These are phyloP conservation scores for Aspergillus sergii DNA, from an alignment of 2,329 filamentous ascomycete genomes.

Conservation along the genomic window DNA sequence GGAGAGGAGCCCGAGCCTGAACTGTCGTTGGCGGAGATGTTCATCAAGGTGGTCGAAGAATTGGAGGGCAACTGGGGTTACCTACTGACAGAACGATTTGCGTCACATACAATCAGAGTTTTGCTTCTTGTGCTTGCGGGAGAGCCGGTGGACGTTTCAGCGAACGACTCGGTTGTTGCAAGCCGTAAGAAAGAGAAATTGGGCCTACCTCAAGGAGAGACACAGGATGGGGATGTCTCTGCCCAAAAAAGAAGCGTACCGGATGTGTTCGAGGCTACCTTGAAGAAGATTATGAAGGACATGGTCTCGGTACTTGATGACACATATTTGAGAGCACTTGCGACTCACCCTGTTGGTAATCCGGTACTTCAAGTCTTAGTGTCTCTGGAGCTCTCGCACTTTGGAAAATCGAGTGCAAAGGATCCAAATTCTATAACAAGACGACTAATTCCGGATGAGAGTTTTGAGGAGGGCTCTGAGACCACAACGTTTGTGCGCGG, in stretches of 20 bases:
- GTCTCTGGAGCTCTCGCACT: slow-evolving; percentile 78
- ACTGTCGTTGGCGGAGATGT: slow-evolving; percentile 78
- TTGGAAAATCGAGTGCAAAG: slow-evolving; percentile 67
- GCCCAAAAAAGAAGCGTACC: slow-evolving; percentile 65
- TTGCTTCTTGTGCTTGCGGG: slow-evolving; percentile 85
- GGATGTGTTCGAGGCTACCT: slow-evolving; percentile 72
- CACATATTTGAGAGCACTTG: slow-evolving; percentile 78
- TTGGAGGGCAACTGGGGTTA: slow-evolving; percentile 82
- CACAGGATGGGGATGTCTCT: slow-evolving; percentile 52
- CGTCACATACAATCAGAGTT: slow-evolving; percentile 86
- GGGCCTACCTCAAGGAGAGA: slow-evolving; percentile 57
- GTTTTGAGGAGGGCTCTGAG: slow-evolving; percentile 71
- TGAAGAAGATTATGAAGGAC: slow-evolving; percentile 80
- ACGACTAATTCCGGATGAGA: slow-evolving; percentile 77
- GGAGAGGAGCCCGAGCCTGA: slow-evolving; percentile 49
- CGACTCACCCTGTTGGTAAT: slow-evolving; percentile 87
- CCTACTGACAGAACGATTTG: slow-evolving; percentile 83
- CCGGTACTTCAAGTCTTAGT: slow-evolving; percentile 89
- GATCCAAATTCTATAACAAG: slow-evolving; percentile 71
- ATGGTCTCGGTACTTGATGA: slow-evolving; percentile 75
- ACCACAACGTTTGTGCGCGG: slow-evolving; percentile 81
- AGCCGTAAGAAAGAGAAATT: slow-evolving; percentile 92
- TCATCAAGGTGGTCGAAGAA: slow-evolving; percentile 81
- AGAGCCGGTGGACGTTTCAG: slow-evolving; percentile 70
- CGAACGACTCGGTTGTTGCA: slow-evolving; percentile 74